Base-by-base conservation (phyloP, 2,329 filamentous ascomycete species). In the Cercospora brassicicola region DNA sequence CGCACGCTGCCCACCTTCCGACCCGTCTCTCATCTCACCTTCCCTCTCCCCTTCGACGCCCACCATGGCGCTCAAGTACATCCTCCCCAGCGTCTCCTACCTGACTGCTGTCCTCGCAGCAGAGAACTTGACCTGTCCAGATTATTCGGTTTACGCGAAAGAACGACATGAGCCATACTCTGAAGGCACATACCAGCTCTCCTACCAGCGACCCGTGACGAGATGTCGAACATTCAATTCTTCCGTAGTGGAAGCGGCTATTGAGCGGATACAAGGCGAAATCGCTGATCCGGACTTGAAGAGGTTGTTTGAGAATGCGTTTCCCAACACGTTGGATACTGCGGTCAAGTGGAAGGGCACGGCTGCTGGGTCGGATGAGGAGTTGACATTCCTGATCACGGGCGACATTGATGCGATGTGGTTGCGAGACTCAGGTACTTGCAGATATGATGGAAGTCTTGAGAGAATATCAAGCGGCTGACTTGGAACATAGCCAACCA, bases 321-420 rank as follows among this genome's bases (percentile, higher is more conserved):
- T 88, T 76, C 90, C 91, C 0, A 93, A 92, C 77, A 92, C 90
- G 0, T 82, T 93, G 10, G 90, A 93, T 75, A 92, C 90, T 0
- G 90, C 90, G 0, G 85, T 92, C 51, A 84, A 84, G 69, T 92
- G 89, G 90, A 87, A 85, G 64, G 90, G 90, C 1, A 81, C 82
- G 62, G 83, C 82, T 36, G 62, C 64, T 20, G 66, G 45, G 15
- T 66, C 69, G n/a, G 57, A 87, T 67, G 89, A 92, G 77, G 90
- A 92, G 78, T 80, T 90, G 68, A 85, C 86, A 4, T 87, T 87
- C 71, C 74, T 87, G 70, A 88, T 88, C 67, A 87, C 85, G 0
- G 85, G 86, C 59, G 85, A 87, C 72, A 87, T 87, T 76, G 83
- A 85, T 67, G 84, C 84, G 4, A 85, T 85, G 84, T 86, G 84